A percentile compares a stretch with the other conserved stretches of the same genome.
phyloP scores from a whole-genome alignment of 305 asterid genomes.

The Caryopteris hybrid region DNA sequence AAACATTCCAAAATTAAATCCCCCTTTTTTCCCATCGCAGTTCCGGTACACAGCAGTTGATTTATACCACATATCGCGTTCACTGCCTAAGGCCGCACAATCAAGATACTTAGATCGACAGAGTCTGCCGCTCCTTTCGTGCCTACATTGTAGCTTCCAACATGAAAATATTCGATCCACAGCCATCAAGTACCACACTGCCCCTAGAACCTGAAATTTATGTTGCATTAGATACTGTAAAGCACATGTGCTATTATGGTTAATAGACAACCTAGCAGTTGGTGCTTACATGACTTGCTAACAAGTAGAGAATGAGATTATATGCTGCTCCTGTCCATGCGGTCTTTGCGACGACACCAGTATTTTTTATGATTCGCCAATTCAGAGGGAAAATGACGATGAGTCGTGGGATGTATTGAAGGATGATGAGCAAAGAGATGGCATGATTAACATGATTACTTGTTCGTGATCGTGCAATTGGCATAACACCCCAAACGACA shows the following conservation, averaged over 20 bases:
- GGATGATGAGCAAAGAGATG: conserved; percentile 61
- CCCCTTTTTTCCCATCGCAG: conserved; percentile 34
- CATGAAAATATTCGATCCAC: conserved; percentile 69
- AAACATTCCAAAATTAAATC: conserved; percentile 65
- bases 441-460: conserved; percentile 64
- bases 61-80: conserved; percentile 35
- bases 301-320: conserved; percentile 70
- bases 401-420: conserved; percentile 78
- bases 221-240: too few species aligned
- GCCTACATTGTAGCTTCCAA: conserved; percentile 56
- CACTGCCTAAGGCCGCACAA: conserved; percentile 24
- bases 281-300: conserved; percentile 88
- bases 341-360: conserved; percentile 78
- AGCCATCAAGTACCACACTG: conserved; percentile 81
- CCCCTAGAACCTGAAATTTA: conserved; percentile 66
- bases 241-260: too few species aligned
- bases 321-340: conserved; percentile 95
- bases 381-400: conserved; percentile 71
- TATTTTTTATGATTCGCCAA: conserved; percentile 55
- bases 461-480: conserved; percentile 27
- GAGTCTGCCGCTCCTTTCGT: conserved; percentile 10
- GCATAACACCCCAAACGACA: conserved; percentile 68
- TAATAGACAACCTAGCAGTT: too few species aligned
- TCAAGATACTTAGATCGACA: conserved; percentile 50
- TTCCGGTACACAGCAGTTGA: conserved; percentile 36